Conservation (phyloP, 2,329 filamentous ascomycete genomes). For the Paracoccidioides brasiliensis region DNA sequence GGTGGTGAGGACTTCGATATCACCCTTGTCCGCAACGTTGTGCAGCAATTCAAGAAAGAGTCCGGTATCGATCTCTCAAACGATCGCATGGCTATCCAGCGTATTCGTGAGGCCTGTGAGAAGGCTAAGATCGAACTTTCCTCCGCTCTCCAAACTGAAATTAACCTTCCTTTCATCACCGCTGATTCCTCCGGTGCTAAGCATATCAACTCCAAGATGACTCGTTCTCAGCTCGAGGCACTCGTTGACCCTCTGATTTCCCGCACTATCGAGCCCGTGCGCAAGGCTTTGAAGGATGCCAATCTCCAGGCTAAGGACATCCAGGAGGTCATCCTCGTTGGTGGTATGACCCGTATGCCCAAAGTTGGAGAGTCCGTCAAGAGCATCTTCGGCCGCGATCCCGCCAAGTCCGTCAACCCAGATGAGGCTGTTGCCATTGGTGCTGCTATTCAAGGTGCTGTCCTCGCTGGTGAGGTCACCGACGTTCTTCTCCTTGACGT, state of each 20-base stretch:
- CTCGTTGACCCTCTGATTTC: constrained; percentile 82
- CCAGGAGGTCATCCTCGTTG: constrained; percentile 93
- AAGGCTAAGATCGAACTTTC: constrained; percentile 99
- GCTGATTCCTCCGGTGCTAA: constrained; percentile 90
- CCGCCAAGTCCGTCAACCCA: constrained; percentile 96
- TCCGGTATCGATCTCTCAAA: constrained; percentile 76
- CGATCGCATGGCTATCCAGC: constrained; percentile 97
- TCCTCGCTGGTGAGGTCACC: constrained; percentile 91
- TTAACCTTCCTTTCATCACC: constrained; percentile 98
- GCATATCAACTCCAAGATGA: constrained; percentile 96
- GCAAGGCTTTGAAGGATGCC: constrained; percentile 95
- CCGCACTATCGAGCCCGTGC: constrained; percentile 79
- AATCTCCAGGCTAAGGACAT: constrained; percentile 84
- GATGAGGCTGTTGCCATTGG: constrained; percentile 97
- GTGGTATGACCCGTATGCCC: constrained; percentile 99
- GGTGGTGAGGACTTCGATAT: constrained; percentile 99
- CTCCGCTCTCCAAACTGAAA: constrained; percentile 87
- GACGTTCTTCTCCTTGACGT: constrained; percentile 92
- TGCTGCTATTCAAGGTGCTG: constrained; percentile 92
- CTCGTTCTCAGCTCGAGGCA: constrained; percentile 80
- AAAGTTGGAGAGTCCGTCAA: constrained; percentile 95
- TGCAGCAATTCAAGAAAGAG: constrained; percentile 93
- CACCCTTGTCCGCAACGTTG: constrained; percentile 80
- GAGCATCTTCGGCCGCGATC: constrained; percentile 90
- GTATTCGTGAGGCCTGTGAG: constrained; percentile 96